Conservation (phyloP, 2,329 filamentous ascomycete species). For the Macrophomina pseudophaseolina region DNA sequence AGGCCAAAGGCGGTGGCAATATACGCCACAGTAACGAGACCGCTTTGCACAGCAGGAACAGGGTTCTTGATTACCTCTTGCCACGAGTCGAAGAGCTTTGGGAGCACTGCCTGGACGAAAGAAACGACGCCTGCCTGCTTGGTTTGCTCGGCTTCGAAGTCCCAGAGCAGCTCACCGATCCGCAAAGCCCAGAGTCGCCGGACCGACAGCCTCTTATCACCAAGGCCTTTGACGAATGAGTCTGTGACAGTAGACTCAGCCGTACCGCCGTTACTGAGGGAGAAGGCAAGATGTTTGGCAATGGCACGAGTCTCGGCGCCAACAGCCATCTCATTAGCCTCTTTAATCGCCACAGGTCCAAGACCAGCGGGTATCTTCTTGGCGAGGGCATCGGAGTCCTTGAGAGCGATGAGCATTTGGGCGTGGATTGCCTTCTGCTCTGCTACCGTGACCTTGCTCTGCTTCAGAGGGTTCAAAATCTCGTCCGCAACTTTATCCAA, state of each 20-base stretch:
- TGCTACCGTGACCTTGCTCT: slow-evolving; percentile 79
- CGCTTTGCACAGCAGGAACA: slow-evolving; percentile 77
- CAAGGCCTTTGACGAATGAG: slow-evolving; percentile 77
- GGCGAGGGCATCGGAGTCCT: slow-evolving; percentile 65
- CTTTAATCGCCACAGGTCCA: slow-evolving; percentile 74
- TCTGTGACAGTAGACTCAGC: slow-evolving; percentile 72
- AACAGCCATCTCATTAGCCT: slow-evolving; percentile 85
- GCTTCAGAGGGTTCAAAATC: slow-evolving; percentile 77
- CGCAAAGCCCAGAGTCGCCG: slow-evolving; percentile 82
- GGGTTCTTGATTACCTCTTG: slow-evolving; percentile 81
- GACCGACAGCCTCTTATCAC: slow-evolving; percentile 80
- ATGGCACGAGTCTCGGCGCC: slow-evolving; percentile 76
- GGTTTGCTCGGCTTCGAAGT: slow-evolving; percentile 55
- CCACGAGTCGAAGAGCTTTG: slow-evolving; percentile 71
- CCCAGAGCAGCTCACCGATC: slow-evolving; percentile 72
- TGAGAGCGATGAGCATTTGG: slow-evolving; percentile 74
- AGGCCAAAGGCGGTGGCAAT: slow-evolving; percentile 70
- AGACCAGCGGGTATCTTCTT: slow-evolving; percentile 71
- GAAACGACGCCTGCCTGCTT: slow-evolving; percentile 52
- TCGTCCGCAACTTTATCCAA: slow-evolving; percentile 77
- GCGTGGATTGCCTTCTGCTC: slow-evolving; percentile 86
- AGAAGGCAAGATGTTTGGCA: slow-evolving; percentile 65
- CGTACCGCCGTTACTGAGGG: slow-evolving; percentile 65
- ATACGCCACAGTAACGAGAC: slow-evolving; percentile 79
- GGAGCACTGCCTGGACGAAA: slow-evolving; percentile 57